Conservation (phyloP, 73 alveolate genomes). For the Tetrahymena borealis region DNA sequence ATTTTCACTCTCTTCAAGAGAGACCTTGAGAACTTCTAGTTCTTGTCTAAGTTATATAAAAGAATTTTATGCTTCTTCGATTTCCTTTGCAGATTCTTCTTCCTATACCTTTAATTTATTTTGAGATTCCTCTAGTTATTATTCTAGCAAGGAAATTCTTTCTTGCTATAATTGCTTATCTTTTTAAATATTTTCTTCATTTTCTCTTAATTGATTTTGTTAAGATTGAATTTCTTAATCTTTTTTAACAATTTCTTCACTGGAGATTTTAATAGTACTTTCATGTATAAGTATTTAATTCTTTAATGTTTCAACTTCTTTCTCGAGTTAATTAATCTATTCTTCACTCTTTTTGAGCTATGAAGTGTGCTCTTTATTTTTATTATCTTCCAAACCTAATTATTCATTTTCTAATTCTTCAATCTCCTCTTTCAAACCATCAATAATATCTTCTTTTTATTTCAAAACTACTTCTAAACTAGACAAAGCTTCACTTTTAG, state of each 20-base stretch:
- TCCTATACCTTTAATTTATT: not conserved
- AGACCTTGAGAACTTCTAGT: not conserved
- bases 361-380: not conserved
- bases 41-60: not conserved
- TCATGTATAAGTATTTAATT: too few relatives aligned
- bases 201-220: not conserved
- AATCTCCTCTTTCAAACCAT: not conserved
- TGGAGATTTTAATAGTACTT: too few relatives aligned
- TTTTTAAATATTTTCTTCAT: not conserved
- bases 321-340: not conserved
- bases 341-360: not conserved
- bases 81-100: not conserved
- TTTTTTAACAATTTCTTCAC: too few relatives aligned
- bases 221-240: too few relatives aligned
- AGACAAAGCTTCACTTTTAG: not conserved
- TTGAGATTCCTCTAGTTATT: not conserved
- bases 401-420: not conserved
- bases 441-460: not conserved
- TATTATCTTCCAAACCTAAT: not conserved
- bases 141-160: not conserved
- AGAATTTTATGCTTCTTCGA: not conserved
- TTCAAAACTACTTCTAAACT: not conserved
- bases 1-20: not conserved
- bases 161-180: not conserved
- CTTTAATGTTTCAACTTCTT: not conserved